Base-by-base conservation (phyloP, 176 grass and related monocot species). In the Oryza punctata region DNA sequence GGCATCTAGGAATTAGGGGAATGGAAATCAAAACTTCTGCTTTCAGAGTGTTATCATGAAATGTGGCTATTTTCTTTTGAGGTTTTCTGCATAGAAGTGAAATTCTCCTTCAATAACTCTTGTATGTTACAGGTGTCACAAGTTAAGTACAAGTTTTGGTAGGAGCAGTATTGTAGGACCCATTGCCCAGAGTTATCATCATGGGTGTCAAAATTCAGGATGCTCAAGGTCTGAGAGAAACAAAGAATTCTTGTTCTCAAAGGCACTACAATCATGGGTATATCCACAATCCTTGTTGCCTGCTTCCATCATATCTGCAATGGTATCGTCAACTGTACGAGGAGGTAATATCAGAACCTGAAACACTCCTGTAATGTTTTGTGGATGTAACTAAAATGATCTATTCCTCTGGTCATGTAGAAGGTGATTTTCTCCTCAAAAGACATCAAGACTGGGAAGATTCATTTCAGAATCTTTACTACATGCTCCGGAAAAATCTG, bases 391-490 rank as follows among this genome's bases (percentile, higher is more conserved):
- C 46, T 63, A n/a, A 32, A 12, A 15, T 76, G 65, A 21, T 63
- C 2, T 75, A 15, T 69, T 81, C 63, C 82, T 83, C 24, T 60
- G 35, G 19, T 61, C 29, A 52, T 91, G 76, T 84, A 99, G 96
- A 96, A 82, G 61, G 41, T 3, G 89, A 94, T 6, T 96, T 99
- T 70, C 82, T 95, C 78, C 32, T 80, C 43, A 93, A 90, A 87
- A 88, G 96, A 65, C 82, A 91, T 65, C 85, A 89, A 46, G 91
- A 94, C 32, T 96, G 96, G 96, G 93, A 94, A 70, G 85, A 94
- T 84, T 99, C 96, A 1, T 93, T 99, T 83, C 81, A 87, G 41
- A 91, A 87, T 88, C 89, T 99, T 69, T 99, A 99, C 52, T 88
- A 85, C 63, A 96, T 90, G 96, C 83, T 99, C 37, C 89, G 96